Conservation (phyloP, 2,329 filamentous ascomycete genomes). For the Apiospora sp. region DNA sequence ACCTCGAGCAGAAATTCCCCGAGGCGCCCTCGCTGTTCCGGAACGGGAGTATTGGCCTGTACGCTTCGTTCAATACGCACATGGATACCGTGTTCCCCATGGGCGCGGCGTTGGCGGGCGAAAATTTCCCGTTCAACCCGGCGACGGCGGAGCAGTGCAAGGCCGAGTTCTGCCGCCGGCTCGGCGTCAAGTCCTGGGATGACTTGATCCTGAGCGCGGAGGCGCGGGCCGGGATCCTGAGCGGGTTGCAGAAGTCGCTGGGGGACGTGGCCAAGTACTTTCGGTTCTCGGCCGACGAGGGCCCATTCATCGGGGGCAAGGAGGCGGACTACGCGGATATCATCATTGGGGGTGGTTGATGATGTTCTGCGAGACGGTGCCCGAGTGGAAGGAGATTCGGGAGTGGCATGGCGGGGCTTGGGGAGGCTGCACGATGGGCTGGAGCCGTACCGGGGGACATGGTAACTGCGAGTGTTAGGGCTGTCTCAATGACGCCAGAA, state of each 20-base stretch:
- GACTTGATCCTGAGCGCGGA: slow-evolving; percentile 39
- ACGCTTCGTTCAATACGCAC: slow-evolving; percentile 60
- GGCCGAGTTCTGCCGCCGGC: slow-evolving; percentile 57
- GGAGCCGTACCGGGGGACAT: slow-evolving; percentile 31
- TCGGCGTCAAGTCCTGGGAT: slow-evolving; percentile 53
- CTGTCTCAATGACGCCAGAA: too few species aligned
- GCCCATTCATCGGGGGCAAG: slow-evolving; percentile 37
- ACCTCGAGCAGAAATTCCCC: slow-evolving; percentile 63
- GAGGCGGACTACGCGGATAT: slow-evolving; percentile 38
- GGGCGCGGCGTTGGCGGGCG: slow-evolving; percentile 49
- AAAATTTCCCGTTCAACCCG: slow-evolving; percentile 59
- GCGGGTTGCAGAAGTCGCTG: slow-evolving; percentile 27
- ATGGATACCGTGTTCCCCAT: slow-evolving; percentile 63
- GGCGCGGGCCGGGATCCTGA: slow-evolving; percentile 31
- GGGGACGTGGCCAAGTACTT: slow-evolving; percentile 35
- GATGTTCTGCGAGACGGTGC: slow-evolving; percentile 28
- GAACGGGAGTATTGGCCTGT: slow-evolving; percentile 40
- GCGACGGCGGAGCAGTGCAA: slow-evolving; percentile 51
- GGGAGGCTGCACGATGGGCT: slow-evolving; percentile 35
- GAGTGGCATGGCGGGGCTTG: slow-evolving; percentile 37
- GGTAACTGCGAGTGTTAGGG: too few species aligned
- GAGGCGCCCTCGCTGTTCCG: slow-evolving; percentile 49
- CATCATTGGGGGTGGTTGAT: slow-evolving; percentile 40
- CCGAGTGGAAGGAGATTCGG: slow-evolving; percentile 37
- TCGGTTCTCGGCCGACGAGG: slow-evolving; percentile 27